Conservation (phyloP, 106 monocot genomes). For the Phalaenopsis equestris region DNA sequence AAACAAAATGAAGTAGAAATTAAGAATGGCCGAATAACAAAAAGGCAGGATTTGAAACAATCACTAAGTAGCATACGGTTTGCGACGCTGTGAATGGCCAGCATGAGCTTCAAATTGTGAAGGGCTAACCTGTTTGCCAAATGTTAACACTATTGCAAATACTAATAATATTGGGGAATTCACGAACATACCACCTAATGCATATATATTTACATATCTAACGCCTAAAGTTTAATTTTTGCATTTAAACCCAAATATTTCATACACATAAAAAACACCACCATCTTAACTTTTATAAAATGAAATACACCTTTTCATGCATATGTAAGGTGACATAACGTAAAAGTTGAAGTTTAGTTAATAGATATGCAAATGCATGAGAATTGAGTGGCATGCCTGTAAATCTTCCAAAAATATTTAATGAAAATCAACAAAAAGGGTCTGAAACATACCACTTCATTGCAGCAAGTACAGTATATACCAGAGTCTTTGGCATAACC, state of each 20-base stretch:
- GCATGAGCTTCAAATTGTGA: constrained; percentile 99
- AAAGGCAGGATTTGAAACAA: background rate
- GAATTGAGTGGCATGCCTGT: too few relatives aligned
- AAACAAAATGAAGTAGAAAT: constrained; percentile 1
- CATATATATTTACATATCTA: too few relatives aligned
- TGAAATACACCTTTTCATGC: too few relatives aligned
- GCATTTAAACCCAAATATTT: too few relatives aligned
- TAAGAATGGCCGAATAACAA: background rate
- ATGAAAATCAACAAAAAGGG: background rate
- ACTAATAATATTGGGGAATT: too few relatives aligned
- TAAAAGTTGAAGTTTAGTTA: too few relatives aligned
- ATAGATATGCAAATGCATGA: too few relatives aligned
- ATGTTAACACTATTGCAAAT: background rate
- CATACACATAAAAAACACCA: too few relatives aligned
- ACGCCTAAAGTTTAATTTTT: too few relatives aligned
- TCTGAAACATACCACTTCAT: constrained; percentile 50
- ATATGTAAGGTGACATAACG: too few relatives aligned
- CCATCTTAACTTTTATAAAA: too few relatives aligned
- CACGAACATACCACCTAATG: too few relatives aligned
- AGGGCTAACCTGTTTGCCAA: constrained; percentile 69
- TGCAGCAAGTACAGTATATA: constrained; percentile 87
- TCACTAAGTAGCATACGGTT: constrained; percentile 59
- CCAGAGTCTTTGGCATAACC: constrained; percentile 89
- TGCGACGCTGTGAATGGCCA: constrained; percentile 69
- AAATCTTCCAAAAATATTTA: background rate